These are phyloP conservation scores for Oryza coarctata DNA, from an alignment of 176 grass and related monocot species.

Conservation along the genomic window DNA sequence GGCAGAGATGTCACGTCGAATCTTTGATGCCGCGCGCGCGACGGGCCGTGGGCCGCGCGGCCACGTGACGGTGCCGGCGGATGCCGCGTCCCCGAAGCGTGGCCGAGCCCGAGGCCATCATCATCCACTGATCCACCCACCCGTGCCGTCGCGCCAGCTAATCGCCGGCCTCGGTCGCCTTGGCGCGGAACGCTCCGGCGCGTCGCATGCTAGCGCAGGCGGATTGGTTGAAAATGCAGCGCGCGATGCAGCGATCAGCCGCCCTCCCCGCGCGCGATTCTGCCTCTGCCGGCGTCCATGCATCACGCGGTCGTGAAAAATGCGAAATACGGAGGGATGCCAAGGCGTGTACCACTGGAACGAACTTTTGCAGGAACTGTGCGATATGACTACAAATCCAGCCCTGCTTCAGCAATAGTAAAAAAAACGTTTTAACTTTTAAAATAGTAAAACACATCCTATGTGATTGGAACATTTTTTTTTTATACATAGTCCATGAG, in stretches of 20 bases:
- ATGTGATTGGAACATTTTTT: no score
- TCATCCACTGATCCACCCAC: no score
- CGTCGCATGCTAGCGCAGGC: no score
- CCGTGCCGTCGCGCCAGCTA: constrained; percentile 17
- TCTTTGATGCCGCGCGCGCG: constrained; percentile 4
- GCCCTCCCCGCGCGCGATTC: not conserved
- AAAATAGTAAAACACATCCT: no score
- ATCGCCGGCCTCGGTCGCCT: not conserved
- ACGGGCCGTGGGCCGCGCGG: not conserved
- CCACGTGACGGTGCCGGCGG: constrained; percentile 45
- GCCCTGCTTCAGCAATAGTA: no score
- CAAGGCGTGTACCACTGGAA: not conserved
- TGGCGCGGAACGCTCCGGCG: not conserved
- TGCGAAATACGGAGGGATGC: no score
- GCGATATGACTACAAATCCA: no score
- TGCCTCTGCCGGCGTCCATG: not conserved
- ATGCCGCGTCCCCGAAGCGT: not conserved
- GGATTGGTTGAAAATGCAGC: no score
- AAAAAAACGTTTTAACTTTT: no score
- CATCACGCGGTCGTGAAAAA: not conserved
- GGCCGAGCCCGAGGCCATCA: not conserved
- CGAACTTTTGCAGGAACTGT: not conserved
- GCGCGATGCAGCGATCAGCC: no score
- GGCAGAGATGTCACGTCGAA: constrained; percentile 28
- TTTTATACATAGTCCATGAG: no score